Evolutionary conservation across 805 yeast species (phyloP).

Genomic region (Candida schatavii): DNA sequence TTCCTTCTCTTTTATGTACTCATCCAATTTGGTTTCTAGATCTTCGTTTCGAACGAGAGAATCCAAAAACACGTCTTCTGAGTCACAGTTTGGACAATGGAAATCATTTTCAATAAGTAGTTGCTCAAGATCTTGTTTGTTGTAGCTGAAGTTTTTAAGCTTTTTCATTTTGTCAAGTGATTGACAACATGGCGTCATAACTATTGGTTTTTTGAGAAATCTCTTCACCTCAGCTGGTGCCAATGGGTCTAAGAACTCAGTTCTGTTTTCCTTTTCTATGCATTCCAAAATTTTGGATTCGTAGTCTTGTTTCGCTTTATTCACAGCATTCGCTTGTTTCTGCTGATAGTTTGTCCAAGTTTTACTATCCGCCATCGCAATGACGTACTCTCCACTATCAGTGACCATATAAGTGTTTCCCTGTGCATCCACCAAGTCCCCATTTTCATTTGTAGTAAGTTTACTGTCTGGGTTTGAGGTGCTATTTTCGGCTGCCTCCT

Average conservation of each 20-base stretch:
- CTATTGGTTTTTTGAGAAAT: constrained; percentile 64
- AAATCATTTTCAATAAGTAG: constrained; percentile 77
- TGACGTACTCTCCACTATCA: constrained; percentile 93
- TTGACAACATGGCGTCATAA: constrained; percentile 79
- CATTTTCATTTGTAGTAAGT: constrained; percentile 38
- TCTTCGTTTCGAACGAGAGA: constrained; percentile 60
- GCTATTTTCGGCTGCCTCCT: constrained; percentile 64
- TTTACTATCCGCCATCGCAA: constrained; percentile 89
- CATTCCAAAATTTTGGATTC: constrained; percentile 31
- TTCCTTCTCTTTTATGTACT: constrained; percentile 41
- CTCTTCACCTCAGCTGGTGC: constrained; percentile 40
- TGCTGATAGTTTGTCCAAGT: constrained; percentile 89
- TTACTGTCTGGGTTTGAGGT: constrained; percentile 17
- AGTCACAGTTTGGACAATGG: constrained; percentile 83
- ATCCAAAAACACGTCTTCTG: constrained; percentile 73
- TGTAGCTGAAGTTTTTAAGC: constrained; percentile 41
- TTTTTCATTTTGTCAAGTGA: constrained; percentile 53
- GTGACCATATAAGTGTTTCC: constrained; percentile 74
- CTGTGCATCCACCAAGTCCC: constrained; percentile 42
- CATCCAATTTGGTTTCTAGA: constrained; percentile 52
- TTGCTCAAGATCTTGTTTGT: constrained; percentile 36
- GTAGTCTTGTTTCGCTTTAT: constrained; percentile 53
- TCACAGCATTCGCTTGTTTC: constrained; percentile 50
- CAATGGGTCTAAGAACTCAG: constrained; percentile 66
- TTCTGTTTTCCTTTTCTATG: constrained; percentile 27